These are phyloP conservation scores for Tilletia indica DNA, from an alignment of 1,284 basidiomycete species.

Conservation along the genomic window DNA sequence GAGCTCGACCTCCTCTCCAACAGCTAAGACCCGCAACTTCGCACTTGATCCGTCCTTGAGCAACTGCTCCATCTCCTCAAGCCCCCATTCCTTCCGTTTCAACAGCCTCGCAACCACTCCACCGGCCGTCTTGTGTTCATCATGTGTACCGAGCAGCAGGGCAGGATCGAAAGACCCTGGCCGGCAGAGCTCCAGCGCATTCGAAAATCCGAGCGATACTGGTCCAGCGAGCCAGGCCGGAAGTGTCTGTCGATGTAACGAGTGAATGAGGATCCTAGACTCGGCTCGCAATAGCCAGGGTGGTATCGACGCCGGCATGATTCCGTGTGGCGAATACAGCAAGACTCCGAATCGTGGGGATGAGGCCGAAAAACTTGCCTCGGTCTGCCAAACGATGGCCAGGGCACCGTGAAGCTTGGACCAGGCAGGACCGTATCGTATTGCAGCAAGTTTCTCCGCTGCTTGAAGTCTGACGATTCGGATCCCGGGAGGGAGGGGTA, in stretches of 20 bases:
- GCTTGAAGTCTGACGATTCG: background rate
- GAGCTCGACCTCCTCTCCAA: background rate
- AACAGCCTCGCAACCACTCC: conserved; percentile 18
- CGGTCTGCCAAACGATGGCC: conserved; percentile 19
- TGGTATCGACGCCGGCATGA: conserved; percentile 14
- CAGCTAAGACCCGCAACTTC: background rate
- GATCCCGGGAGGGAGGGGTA: background rate
- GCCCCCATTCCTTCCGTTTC: background rate
- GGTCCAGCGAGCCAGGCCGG: conserved; percentile 21
- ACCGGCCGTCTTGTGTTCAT: conserved; percentile 21
- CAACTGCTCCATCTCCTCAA: background rate
- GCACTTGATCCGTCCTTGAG: background rate
- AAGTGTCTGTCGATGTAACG: conserved; percentile 19
- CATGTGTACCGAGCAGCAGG: conserved; percentile 23
- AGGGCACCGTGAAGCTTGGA: conserved; percentile 22
- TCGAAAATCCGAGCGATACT: conserved; percentile 21
- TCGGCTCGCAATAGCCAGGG: conserved; percentile 14
- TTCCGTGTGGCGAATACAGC: conserved; percentile 24
- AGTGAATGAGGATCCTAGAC: conserved; percentile 15
- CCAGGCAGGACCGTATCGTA: conserved; percentile 23
- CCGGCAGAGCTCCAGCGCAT: conserved; percentile 2
- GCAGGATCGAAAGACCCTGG: background rate
- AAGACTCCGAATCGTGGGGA: background rate
- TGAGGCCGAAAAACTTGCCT: background rate
- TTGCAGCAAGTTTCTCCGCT: background rate